These are phyloP conservation scores for Populus pruinosa DNA, from an alignment of 345 rosid genomes.

Conservation along the genomic window DNA sequence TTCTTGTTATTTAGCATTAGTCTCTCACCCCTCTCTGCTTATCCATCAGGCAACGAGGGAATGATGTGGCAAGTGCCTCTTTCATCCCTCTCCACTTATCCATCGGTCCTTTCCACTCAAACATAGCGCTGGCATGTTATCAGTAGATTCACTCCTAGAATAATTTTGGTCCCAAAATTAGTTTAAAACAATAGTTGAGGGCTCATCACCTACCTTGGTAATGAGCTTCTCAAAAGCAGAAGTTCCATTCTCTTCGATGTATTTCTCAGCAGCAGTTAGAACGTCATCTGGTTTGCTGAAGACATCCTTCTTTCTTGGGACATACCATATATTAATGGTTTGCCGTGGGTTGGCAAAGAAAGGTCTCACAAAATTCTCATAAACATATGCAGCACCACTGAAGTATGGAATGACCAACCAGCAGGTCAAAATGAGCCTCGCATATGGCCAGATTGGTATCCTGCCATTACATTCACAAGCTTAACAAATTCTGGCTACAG, in stretches of 20 bases:
- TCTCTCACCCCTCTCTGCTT: too few species aligned
- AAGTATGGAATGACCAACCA: slow-evolving; percentile 96
- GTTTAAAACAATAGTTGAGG: neutral
- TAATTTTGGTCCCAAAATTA: neutral
- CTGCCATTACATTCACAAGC: slow-evolving; percentile 33
- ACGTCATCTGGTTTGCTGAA: slow-evolving; percentile 66
- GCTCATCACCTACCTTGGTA: slow-evolving; percentile 45
- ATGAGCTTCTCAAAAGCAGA: slow-evolving; percentile 81
- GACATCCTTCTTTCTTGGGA: slow-evolving; percentile 71
- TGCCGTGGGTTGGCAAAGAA: slow-evolving; percentile 60
- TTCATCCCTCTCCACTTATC: neutral
- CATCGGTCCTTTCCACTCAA: too few species aligned
- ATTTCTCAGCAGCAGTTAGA: slow-evolving; percentile 82
- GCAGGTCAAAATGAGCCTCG: slow-evolving; percentile 78
- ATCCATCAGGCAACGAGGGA: too few species aligned
- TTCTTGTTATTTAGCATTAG: too few species aligned
- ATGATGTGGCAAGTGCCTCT: neutral
- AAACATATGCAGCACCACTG: slow-evolving; percentile 92
- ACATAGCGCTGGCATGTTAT: too few species aligned
- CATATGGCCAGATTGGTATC: slow-evolving; percentile 85
- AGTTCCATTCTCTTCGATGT: slow-evolving; percentile 81
- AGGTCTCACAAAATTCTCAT: slow-evolving; percentile 81
- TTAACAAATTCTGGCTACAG: neutral
- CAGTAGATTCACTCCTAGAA: neutral
- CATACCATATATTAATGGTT: slow-evolving; percentile 86